Conservation (phyloP, 768 basidiomycete genomes). For the Russula vinacea region DNA sequence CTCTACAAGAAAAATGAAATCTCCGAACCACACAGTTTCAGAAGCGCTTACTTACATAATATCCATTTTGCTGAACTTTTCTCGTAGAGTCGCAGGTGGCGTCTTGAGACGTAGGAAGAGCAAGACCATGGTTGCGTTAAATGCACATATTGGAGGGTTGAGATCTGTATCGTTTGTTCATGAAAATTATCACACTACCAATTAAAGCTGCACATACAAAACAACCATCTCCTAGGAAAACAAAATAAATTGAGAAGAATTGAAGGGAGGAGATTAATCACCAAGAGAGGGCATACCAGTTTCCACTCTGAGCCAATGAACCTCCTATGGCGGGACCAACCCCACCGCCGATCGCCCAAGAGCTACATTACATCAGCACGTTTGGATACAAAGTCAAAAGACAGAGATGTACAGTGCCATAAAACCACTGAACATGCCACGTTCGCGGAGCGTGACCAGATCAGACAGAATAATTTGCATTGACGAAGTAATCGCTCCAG, state of each 20-base stretch:
- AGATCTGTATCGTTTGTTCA: constrained; percentile 32
- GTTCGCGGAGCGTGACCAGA: constrained; percentile 37
- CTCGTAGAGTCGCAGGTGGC: constrained; percentile 35
- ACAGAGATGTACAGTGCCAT: constrained; percentile 33
- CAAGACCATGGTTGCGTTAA: constrained; percentile 34
- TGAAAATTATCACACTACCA: neutral
- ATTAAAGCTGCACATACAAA: constrained; percentile 22
- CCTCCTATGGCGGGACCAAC: constrained; percentile 37
- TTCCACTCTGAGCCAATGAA: constrained; percentile 29
- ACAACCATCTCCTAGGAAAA: constrained; percentile 29
- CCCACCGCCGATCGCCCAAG: constrained; percentile 34
- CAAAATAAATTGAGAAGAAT: neutral
- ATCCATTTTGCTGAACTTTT: constrained; percentile 41
- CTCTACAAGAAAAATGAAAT: constrained; percentile 32
- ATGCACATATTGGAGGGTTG: constrained; percentile 40
- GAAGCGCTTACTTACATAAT: constrained; percentile 38
- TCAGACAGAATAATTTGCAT: constrained; percentile 38
- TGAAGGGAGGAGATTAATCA: too few species aligned
- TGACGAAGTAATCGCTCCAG: constrained; percentile 34
- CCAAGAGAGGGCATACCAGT: constrained; percentile 13
- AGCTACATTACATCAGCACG: constrained; percentile 14
- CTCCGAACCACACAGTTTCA: neutral
- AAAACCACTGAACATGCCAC: constrained; percentile 36
- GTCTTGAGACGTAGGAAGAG: constrained; percentile 38
- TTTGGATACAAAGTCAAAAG: too few species aligned